Evolutionary conservation across 2,329 filamentous ascomycete species (phyloP), one percentile per base, ranked within the genome.

Genomic region (Arthrobotrys sinensis): DNA sequence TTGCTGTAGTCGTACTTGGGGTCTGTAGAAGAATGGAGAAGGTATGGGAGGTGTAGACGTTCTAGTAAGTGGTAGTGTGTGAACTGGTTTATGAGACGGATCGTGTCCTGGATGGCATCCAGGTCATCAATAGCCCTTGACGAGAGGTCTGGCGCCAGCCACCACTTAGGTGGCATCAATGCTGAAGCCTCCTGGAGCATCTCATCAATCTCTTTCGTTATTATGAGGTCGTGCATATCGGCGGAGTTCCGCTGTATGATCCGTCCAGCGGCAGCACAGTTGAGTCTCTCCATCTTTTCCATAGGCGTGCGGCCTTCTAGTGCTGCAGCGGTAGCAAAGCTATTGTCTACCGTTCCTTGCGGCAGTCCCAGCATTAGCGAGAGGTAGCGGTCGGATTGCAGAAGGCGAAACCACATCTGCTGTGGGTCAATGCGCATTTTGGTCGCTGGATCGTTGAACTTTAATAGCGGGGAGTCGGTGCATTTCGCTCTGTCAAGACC

Each of bases 11-110:
- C 85, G 68, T 86, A 86, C 14, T 84, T 84, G 5, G 67, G 63
- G 14, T 83, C 82, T 4, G 71, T 65, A 2, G 82, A 81, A 5
- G 83, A 76, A 24, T 84, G 85, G 10, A 89, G 84, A 82, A 89
- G 86, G 76, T 87, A 89, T 0, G 88, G 88, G 0, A 90, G 84
- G 76, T 90, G 88, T 0, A 89, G 84, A 7, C 88, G 84, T 38
- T 87, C 85, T 6, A 89, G 82, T 2, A 89, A 84, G 38, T 86
- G 85, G 80, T 87, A 86, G 77, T 89, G 87, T 1, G 85, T 84
- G 53, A 89, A 84, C 72, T 89, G 88, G 5, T 86, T 81, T 80
- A 87, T 85, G 5, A 86, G 80, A 4, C 84, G 83, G 4, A 82
- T 75, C 38, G 83, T 84, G 43, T 85, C 82, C 5, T 76, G 11